These are phyloP conservation scores for Cordyceps militaris DNA, from an alignment of 2,329 filamentous ascomycete genomes.

Conservation along the genomic window DNA sequence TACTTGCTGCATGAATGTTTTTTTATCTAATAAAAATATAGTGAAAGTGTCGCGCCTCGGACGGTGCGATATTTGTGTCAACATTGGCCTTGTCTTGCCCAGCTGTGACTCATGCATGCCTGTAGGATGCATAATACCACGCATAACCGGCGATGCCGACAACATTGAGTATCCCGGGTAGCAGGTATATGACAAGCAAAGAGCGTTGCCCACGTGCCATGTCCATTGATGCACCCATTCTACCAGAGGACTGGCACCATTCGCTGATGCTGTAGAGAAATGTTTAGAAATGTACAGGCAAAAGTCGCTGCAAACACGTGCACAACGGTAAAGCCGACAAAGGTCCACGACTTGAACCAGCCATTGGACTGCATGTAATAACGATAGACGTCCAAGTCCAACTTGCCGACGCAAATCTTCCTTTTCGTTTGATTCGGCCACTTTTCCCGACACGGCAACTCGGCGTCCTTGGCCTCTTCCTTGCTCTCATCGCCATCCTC, in stretches of 20 bases:
- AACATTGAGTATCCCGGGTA: conserved; percentile 14
- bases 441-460: not conserved
- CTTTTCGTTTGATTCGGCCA: conserved; percentile 1
- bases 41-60: conserved; percentile 19
- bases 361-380: conserved; percentile 19
- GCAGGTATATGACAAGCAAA: conserved; percentile 19
- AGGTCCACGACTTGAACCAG: conserved; percentile 1
- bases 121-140: not conserved
- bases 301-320: conserved; percentile 19
- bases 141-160: conserved; percentile 16
- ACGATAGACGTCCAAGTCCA: conserved; percentile 16
- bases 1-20: conserved; percentile 23
- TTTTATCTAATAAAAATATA: conserved; percentile 19
- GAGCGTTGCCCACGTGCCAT: conserved; percentile 15
- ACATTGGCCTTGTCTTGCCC: not conserved
- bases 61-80: conserved; percentile 20
- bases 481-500: not conserved
- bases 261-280: not conserved
- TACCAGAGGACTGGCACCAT: conserved; percentile 19
- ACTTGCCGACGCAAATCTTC: conserved; percentile 9
- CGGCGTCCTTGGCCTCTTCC: not conserved
- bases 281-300: conserved; percentile 12
- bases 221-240: conserved; percentile 21
- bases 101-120: not conserved
- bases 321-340: conserved; percentile 5